phyloP scores from a whole-genome alignment of 31 red algal species.

The Porphyra umbilicalis region DNA sequence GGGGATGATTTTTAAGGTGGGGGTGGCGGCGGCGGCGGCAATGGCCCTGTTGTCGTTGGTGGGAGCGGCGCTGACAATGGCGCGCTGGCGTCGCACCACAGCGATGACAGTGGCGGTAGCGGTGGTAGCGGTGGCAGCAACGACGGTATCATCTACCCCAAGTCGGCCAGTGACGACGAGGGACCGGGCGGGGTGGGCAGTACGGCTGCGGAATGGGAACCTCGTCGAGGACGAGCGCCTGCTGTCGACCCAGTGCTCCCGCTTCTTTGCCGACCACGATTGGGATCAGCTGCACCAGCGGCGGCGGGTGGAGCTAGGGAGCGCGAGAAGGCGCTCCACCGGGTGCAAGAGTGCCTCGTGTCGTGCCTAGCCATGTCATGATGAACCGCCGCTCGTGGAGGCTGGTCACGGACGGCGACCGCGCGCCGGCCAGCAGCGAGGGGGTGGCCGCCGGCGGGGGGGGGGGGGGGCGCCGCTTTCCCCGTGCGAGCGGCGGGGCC shows the following conservation, averaged over 20 bases:
- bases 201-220: conserved; percentile 44
- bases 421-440: neutral
- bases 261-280: conserved; percentile 55
- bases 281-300: conserved; percentile 63
- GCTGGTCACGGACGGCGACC: neutral
- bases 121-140: neutral
- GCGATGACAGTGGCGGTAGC: neutral
- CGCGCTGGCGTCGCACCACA: neutral
- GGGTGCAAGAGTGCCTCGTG: conserved; percentile 58
- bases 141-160: neutral
- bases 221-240: conserved; percentile 42
- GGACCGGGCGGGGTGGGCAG: neutral
- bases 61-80: neutral
- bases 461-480: neutral
- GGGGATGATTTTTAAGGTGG: neutral
- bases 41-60: neutral
- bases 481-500: neutral
- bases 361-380: conserved; percentile 61
- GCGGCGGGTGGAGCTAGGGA: conserved; percentile 36
- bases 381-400: conserved; percentile 27
- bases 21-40: neutral
- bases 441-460: neutral
- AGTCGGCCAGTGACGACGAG: neutral
- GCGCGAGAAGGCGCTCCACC: conserved; percentile 38
- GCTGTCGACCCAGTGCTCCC: conserved; percentile 53